Evolutionary conservation across 768 basidiomycete species (phyloP), one percentile per base, ranked within the genome.

Genomic region (Lactarius akahatsu): DNA sequence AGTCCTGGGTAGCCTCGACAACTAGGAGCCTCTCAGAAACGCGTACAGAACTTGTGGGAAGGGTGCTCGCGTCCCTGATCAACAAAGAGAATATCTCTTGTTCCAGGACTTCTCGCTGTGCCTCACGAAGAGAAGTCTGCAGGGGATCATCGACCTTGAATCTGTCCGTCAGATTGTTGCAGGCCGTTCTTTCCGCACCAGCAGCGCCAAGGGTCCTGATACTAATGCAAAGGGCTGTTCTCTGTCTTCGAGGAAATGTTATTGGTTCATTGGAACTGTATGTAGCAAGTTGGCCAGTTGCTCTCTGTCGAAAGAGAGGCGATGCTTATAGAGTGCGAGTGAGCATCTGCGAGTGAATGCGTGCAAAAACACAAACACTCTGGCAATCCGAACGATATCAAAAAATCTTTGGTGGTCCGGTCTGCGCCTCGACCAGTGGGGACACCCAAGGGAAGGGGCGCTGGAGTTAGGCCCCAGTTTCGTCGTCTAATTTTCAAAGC

Each of bases 391-490:
- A 87, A 93, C 3, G 90, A 87, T 63, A 94, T 80, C 56, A 91
- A 75, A 71, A 94, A 92, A 71, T 94, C 92, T 70, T 87, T 92
- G 0, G 89, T 85, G 4, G 91, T 89, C 76, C 85, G 87, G 72
- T 93, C 92, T 9, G 88, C 85, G 32, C 90, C 89, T 76, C 91
- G 91, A 16, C 89, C 91, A 0, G 81, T 86, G 0, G 86, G 78
- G 30, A 88, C 83, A 45, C 90, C 91, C 47, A 79, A 77, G 16
- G 90, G 91, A 45, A 92, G 80, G 28, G 92, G 91, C 10, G 91
- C 89, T 38, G 91, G 90, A 52, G 89, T 83, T 40, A 94, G 77
- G 16, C 88, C 83, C 92, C 92, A 94, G 70, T 94, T 94, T 9
- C 82, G 86, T 71, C 84, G 77, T 68, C 92, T 80, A 55, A 91